Base-by-base conservation (phyloP, 192 early-diverging fungal genomes). In the Entrophospora sp. region DNA sequence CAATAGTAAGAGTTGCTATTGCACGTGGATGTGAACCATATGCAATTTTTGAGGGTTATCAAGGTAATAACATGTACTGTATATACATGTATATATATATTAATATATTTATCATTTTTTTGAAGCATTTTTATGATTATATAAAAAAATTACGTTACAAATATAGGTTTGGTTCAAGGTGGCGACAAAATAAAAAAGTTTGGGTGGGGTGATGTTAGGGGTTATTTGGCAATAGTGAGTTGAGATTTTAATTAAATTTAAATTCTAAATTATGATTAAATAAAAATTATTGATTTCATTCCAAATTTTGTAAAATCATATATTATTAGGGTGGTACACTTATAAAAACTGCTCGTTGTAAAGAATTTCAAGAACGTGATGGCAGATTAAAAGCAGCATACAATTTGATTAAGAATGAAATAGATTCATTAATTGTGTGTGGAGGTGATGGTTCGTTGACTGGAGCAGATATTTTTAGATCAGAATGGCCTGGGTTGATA, bases 371-470 rank as follows among this genome's bases (percentile, higher is more conserved):
- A 12, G 85, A 85, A 32, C 79, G 88, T 14, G 84, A 87, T 61
- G 96, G 96, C 36, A 89, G 96, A 13, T 84, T 95, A 56, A 73
- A 74, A 43, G 90, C 86, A 3, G 91, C 89, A 4, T 79, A 77
- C 40, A 94, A 98, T 59, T 76, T 98, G 73, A 85, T 98, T 65
- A 85, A 82, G 61, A 83, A 89, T 64, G 94, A 93, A 20, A 98
- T 98, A 57, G 94, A 98, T 64, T 89, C 96, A 18, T 75, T 98
- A 45, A 81, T 98, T 70, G 91, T 98, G 5, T 90, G 91, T 77
- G 96, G 96, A 60, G 96, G 96, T 64, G 96, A 98, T 68, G 96
- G 96, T 8, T 94, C 92, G 7, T 81, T 98, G 62, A 98, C 96
- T 2, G 96, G 96, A 55, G 96, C 96, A 0, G 93, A 98, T 73